Conservation (phyloP, 805 yeast species). For the Wickerhamia fluorescens region DNA sequence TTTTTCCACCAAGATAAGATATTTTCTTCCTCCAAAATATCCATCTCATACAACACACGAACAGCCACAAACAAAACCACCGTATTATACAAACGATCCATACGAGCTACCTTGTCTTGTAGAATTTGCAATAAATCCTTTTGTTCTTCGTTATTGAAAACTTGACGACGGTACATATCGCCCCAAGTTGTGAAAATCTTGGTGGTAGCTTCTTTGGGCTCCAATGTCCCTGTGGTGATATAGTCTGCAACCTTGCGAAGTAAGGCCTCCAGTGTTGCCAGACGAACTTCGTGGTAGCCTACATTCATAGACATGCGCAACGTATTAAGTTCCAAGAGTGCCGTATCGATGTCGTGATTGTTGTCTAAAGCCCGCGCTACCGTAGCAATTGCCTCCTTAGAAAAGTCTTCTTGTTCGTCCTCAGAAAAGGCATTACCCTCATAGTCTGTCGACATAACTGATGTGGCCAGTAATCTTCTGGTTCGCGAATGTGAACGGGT, state of each 20-base stretch:
- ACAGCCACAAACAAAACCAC: conserved; percentile 46
- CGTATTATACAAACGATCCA: conserved; percentile 37
- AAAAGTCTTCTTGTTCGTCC: conserved; percentile 61
- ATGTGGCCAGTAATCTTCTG: conserved; percentile 31
- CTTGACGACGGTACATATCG: conserved; percentile 72
- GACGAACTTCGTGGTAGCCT: conserved; percentile 84
- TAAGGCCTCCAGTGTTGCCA: conserved; percentile 71
- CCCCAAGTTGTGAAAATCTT: conserved; percentile 82
- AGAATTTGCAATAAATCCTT: conserved; percentile 55
- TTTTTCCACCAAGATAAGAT: conserved; percentile 78
- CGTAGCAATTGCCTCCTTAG: conserved; percentile 87
- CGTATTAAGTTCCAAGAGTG: conserved; percentile 86
- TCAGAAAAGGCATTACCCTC: conserved; percentile 22
- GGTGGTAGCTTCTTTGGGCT: conserved; percentile 65
- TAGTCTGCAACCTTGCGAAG: conserved; percentile 63
- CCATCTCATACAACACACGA: conserved; percentile 68
- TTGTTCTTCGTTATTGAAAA: conserved; percentile 73
- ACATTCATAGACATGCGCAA: conserved; percentile 97
- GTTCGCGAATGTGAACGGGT: conserved; percentile 14
- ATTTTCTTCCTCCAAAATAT: conserved; percentile 74
- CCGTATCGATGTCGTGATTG: conserved; percentile 90
- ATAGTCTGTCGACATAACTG: conserved; percentile 41
- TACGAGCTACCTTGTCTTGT: conserved; percentile 36
- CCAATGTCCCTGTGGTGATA: conserved; percentile 69
- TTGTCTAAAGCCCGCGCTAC: conserved; percentile 87